Percentiles rank a stretch among this genome's conserved stretches.
phyloP scores from a whole-genome alignment of 495 filamentous ascomycete genomes.

The Xeromyces bisporus region DNA sequence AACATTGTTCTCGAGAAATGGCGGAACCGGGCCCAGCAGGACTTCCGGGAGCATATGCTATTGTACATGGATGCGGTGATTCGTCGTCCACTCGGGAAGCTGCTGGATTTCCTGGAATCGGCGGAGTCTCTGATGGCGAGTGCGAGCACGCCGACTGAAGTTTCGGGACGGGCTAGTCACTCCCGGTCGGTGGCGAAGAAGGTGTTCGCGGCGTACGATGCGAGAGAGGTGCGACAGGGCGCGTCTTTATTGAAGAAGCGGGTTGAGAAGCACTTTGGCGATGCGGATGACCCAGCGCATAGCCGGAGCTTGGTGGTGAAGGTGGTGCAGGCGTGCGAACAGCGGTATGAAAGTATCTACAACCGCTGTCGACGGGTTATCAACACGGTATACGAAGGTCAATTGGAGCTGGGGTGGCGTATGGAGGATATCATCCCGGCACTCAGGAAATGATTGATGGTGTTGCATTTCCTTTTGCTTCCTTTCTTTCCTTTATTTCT shows the following conservation, averaged over 20 bases:
- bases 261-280: slow-evolving; percentile 92
- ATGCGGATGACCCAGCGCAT: slow-evolving; percentile 57
- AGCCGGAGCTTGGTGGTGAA: slow-evolving; percentile 53
- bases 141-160: slow-evolving; percentile 23
- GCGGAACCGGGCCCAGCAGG: slow-evolving; percentile 55
- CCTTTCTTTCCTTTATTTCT: too few relatives aligned
- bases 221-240: slow-evolving; percentile 66
- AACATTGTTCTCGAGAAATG: slow-evolving; percentile 67
- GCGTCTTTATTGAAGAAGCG: slow-evolving; percentile 74
- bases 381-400: slow-evolving; percentile 44
- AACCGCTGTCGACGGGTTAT: slow-evolving; percentile 50
- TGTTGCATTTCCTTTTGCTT: too few relatives aligned
- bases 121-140: slow-evolving; percentile 49
- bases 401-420: slow-evolving; percentile 44
- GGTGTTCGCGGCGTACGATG: slow-evolving; percentile 59
- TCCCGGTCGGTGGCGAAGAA: slow-evolving; percentile 71
- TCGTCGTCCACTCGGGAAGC: slow-evolving; percentile 70
- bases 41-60: slow-evolving; percentile 75
- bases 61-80: slow-evolving; percentile 79
- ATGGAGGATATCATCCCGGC: slow-evolving; percentile 35
- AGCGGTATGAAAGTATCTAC: slow-evolving; percentile 55
- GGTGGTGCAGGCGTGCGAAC: slow-evolving; percentile 69
- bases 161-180: slow-evolving; percentile 62
- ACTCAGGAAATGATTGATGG: too few relatives aligned
- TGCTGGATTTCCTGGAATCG: slow-evolving; percentile 78